Conservation (phyloP, 345 rosid species). For the Gossypium bickii region DNA sequence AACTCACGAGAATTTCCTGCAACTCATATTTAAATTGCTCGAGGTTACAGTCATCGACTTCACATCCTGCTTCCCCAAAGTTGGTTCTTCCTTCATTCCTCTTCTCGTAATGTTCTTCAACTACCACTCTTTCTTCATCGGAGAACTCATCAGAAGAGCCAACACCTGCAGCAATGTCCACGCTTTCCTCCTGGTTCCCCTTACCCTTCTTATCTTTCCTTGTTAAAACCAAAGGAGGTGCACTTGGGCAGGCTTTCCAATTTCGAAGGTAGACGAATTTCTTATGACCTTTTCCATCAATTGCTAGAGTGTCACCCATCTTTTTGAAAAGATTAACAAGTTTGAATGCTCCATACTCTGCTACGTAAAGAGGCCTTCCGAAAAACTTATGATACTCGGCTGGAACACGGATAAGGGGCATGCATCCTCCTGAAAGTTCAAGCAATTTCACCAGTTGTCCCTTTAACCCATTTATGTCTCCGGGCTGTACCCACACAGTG, state of each 20-base stretch:
- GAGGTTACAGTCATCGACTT: conserved; percentile 29
- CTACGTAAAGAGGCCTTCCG: conserved; percentile 70
- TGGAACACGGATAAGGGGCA: conserved; percentile 71
- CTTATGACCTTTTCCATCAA: conserved; percentile 72
- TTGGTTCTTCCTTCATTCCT: conserved; percentile 28
- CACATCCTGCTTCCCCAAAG: conserved; percentile 21
- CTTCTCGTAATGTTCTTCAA: conserved; percentile 36
- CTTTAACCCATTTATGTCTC: conserved; percentile 78
- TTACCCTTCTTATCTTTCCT: conserved; percentile 63
- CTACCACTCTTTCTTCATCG: conserved; percentile 51
- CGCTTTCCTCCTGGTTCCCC: conserved; percentile 32
- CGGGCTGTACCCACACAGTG: conserved; percentile 87
- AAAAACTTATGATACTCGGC: conserved; percentile 66
- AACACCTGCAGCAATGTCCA: conserved; percentile 25
- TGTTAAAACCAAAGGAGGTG: conserved; percentile 40
- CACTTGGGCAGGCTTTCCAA: conserved; percentile 47
- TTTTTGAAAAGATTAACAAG: conserved; percentile 85
- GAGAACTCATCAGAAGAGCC: conserved; percentile 75
- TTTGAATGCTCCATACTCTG: conserved; percentile 70
- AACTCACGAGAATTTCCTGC: conserved; percentile 86
- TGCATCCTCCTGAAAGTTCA: conserved; percentile 74
- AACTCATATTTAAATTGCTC: conserved; percentile 75
- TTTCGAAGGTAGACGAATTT: conserved; percentile 65
- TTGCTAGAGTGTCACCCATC: conserved; percentile 60
- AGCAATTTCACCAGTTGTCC: conserved; percentile 72